A percentile compares a stretch with the other conserved stretches of the same genome.
Conservation (phyloP, 1,284 basidiomycete species). For the Naganishia cerealis region DNA sequence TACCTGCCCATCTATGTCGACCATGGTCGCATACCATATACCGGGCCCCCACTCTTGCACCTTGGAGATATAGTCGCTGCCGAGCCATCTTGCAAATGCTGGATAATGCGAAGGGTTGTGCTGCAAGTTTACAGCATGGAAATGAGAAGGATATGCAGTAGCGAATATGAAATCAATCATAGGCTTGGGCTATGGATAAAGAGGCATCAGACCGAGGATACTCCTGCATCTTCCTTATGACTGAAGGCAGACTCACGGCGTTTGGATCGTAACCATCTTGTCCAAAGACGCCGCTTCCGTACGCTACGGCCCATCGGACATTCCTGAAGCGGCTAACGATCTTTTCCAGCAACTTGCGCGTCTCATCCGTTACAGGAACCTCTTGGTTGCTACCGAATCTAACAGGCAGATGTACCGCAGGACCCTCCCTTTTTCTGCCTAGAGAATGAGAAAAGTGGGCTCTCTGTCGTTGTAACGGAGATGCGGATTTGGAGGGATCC, state of each 20-base stretch:
- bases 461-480: constrained; percentile 17
- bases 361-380: constrained; percentile 22
- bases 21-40: constrained; percentile 91
- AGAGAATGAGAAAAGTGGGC: constrained; percentile 12
- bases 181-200: constrained; percentile 35
- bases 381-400: constrained; percentile 31
- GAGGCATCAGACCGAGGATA: background rate
- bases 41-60: constrained; percentile 81
- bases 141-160: constrained; percentile 84
- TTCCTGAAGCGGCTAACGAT: constrained; percentile 30
- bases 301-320: constrained; percentile 49
- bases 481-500: constrained; percentile 22
- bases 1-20: constrained; percentile 78
- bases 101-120: constrained; percentile 90
- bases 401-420: constrained; percentile 24
- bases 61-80: constrained; percentile 71
- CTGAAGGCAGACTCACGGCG: constrained; percentile 38
- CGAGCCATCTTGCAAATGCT: constrained; percentile 74
- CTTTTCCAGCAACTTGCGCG: constrained; percentile 23
- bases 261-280: constrained; percentile 46
- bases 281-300: constrained; percentile 51
- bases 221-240: background rate
- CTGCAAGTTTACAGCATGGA: constrained; percentile 90
- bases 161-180: constrained; percentile 97
- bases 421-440: constrained; percentile 9